A percentile compares a stretch with the other conserved stretches of the same genome.
These are phyloP conservation scores for Sugiyamaella sp. DNA, from an alignment of 1,139 yeast species.

Conservation along the genomic window DNA sequence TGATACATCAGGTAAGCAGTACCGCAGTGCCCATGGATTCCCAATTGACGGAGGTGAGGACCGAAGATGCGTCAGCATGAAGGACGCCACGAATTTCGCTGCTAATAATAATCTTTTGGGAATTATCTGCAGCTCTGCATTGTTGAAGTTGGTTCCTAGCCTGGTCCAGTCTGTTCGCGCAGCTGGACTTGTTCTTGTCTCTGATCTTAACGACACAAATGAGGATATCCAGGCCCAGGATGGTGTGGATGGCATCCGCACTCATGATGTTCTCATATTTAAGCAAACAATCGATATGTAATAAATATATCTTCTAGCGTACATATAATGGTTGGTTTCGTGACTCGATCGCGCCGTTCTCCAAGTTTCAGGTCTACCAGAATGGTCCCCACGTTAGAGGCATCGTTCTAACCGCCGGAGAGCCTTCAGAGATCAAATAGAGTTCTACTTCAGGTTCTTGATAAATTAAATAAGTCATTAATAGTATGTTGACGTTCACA, in stretches of 20 bases:
- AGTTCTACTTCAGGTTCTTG: too few species aligned
- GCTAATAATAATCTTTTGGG: slow-evolving; percentile 83
- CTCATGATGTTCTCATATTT: slow-evolving; percentile 66
- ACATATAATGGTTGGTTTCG: slow-evolving; percentile 2
- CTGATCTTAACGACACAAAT: slow-evolving; percentile 44
- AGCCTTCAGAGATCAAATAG: slow-evolving; percentile 51
- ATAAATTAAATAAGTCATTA: slow-evolving; percentile 4
- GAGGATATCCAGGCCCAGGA: slow-evolving; percentile 33
- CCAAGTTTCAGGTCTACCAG: too few species aligned
- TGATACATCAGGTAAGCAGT: slow-evolving; percentile 42
- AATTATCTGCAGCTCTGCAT: slow-evolving; percentile 69
- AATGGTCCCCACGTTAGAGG: slow-evolving; percentile 60
- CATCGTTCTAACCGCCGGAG: slow-evolving; percentile 70
- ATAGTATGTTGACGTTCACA: slow-evolving; percentile 28
- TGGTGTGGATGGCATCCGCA: slow-evolving; percentile 76
- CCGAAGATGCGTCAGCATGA: slow-evolving; percentile 54
- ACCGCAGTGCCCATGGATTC: slow-evolving; percentile 44
- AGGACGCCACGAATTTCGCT: slow-evolving; percentile 72
- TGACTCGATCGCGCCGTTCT: too few species aligned
- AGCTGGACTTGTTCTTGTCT: slow-evolving; percentile 81
- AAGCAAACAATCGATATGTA: slow-evolving; percentile 70
- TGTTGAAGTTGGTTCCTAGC: slow-evolving; percentile 74
- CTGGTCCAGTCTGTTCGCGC: slow-evolving; percentile 75
- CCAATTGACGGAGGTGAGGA: slow-evolving; percentile 42
- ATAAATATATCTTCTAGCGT: slow-evolving; percentile 22